Evolutionary conservation across 371 early-diverging fungal genomes (phyloP).

Genomic region (Mucor racemosus): DNA sequence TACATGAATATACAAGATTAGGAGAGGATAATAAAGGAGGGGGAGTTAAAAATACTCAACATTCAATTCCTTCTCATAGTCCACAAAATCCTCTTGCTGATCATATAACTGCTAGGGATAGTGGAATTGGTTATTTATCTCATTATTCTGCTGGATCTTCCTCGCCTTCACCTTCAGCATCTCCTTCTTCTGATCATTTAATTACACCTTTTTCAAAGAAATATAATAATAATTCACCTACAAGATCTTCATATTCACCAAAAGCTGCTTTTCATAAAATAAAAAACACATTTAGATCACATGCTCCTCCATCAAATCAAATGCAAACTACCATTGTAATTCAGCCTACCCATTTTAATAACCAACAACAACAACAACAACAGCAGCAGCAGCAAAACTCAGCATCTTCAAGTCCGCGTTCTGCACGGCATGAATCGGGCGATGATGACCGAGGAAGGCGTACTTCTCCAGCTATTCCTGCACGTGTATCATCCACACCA

Average conservation of each 20-base stretch:
- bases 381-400: conserved; percentile 16
- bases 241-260: conserved; percentile 38
- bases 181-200: conserved; percentile 7
- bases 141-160: conserved; percentile 28
- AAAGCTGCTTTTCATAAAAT: conserved; percentile 45
- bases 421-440: conserved; percentile 25
- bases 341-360: background rate
- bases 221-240: conserved; percentile 20
- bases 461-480: conserved; percentile 40
- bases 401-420: conserved; percentile 24
- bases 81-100: background rate
- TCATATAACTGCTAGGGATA: conserved; percentile 12
- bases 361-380: conserved; percentile 10
- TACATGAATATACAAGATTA: conserved; percentile 23
- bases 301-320: background rate
- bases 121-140: conserved; percentile 23
- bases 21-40: conserved; percentile 3
- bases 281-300: conserved; percentile 36
- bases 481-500: conserved; percentile 48
- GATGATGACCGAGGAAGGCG: conserved; percentile 21
- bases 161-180: conserved; percentile 22
- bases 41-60: conserved; percentile 1
- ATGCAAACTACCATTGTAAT: background rate
- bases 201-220: conserved; percentile 6
- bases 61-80: background rate